Conservation (phyloP, 2,329 filamentous ascomycete genomes). For the Delphinella strobiligena region DNA sequence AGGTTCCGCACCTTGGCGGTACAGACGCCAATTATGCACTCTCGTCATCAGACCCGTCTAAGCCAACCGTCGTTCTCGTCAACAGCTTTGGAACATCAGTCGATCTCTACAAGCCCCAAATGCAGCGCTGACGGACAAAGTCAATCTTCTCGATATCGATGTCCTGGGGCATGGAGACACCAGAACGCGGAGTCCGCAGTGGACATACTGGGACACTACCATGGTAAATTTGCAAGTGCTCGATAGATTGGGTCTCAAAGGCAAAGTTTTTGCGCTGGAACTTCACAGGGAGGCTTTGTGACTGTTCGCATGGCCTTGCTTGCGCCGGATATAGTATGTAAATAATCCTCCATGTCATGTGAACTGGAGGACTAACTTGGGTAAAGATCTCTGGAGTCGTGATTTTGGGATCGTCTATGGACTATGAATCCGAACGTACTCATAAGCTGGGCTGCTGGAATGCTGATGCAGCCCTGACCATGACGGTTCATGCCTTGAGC, state of each 20-base stretch:
- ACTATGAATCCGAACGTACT: conserved; percentile 34
- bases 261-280: conserved; percentile 37
- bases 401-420: conserved; percentile 40
- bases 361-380: background rate
- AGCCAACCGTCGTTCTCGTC: conserved; percentile 40
- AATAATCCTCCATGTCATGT: background rate
- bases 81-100: conserved; percentile 41
- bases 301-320: conserved; percentile 41
- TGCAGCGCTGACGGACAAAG: conserved; percentile 17
- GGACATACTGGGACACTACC: conserved; percentile 44
- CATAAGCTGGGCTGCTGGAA: conserved; percentile 39
- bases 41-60: conserved; percentile 21
- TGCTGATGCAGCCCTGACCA: conserved; percentile 20
- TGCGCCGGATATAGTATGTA: conserved; percentile 32
- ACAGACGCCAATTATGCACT: conserved; percentile 35
- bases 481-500: conserved; percentile 29
- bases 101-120: conserved; percentile 26
- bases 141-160: conserved; percentile 44
- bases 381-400: conserved; percentile 36
- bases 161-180: conserved; percentile 42
- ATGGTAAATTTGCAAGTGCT: conserved; percentile 32
- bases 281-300: conserved; percentile 44
- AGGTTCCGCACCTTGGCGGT: conserved; percentile 38
- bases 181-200: conserved; percentile 30
- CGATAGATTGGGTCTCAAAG: conserved; percentile 27